phyloP scores from a whole-genome alignment of 1,284 basidiomycete species.

The Ganoderma sinense region DNA sequence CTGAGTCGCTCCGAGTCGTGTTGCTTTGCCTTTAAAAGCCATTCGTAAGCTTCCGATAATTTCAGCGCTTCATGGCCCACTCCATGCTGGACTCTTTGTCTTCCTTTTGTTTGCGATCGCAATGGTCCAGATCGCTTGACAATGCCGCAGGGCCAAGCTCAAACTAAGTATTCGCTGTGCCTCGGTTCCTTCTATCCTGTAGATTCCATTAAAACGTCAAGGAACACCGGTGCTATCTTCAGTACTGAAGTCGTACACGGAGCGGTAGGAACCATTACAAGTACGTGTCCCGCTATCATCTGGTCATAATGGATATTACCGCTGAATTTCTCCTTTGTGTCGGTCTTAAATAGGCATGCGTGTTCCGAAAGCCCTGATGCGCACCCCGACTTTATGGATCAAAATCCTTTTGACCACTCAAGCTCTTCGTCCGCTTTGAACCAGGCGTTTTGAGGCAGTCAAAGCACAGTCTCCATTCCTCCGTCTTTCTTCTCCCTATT shows the following conservation, averaged over 20 bases:
- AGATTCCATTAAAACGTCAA: background rate
- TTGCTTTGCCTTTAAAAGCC: background rate
- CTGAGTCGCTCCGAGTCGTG: background rate
- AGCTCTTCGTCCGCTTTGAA: background rate
- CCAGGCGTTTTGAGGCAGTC: background rate
- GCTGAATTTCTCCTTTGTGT: background rate
- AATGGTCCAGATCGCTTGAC: conserved; percentile 1
- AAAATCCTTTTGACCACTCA: background rate
- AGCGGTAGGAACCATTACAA: background rate
- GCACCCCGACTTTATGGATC: background rate
- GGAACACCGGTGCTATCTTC: background rate
- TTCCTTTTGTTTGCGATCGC: background rate
- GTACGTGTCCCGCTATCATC: background rate
- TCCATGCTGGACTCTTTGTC: background rate
- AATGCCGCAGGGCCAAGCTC: background rate
- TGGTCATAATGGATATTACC: background rate
- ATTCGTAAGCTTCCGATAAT: background rate
- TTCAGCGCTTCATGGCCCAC: background rate
- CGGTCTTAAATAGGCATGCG: background rate
- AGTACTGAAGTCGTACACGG: background rate
- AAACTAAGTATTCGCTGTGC: background rate
- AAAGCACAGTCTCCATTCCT: background rate
- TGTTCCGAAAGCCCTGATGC: background rate
- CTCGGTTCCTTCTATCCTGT: background rate
- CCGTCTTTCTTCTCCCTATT: background rate